phyloP scores from a whole-genome alignment of 2,329 filamentous ascomycete genomes.

The Neofusicoccum sp. region DNA sequence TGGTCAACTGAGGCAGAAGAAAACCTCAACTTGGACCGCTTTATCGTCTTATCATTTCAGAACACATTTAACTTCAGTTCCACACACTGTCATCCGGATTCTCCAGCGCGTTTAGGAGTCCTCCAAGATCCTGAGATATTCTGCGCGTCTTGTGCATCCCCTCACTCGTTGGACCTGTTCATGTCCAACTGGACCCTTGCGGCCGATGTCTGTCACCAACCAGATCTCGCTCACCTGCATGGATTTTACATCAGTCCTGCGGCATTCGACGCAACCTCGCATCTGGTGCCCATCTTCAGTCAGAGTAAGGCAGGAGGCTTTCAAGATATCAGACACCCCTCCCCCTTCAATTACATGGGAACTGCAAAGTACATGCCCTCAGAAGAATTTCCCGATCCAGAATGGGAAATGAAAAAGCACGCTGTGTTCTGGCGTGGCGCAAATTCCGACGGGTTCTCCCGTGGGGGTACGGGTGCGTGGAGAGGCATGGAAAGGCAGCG shows the following conservation, averaged over 20 bases:
- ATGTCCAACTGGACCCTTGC: conserved; percentile 48
- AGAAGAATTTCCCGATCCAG: conserved; percentile 39
- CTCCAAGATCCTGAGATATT: too few species aligned
- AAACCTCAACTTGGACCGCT: neutral
- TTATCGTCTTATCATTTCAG: neutral
- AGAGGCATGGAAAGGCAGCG: conserved; percentile 23
- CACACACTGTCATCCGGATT: too few species aligned
- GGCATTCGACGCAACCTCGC: conserved; percentile 42
- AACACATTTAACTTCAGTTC: too few species aligned
- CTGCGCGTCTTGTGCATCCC: too few species aligned
- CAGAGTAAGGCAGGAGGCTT: conserved; percentile 50
- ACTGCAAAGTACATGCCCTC: conserved; percentile 45
- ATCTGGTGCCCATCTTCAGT: conserved; percentile 50
- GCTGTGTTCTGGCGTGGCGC: conserved; percentile 48
- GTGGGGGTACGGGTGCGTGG: too few species aligned
- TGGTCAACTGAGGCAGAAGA: too few species aligned
- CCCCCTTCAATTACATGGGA: conserved; percentile 52
- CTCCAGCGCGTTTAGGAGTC: too few species aligned
- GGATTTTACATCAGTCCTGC: conserved; percentile 49
- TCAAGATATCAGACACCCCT: conserved; percentile 55
- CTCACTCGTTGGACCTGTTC: conserved; percentile 43
- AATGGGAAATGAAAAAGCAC: conserved; percentile 45
- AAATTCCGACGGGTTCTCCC: conserved; percentile 40
- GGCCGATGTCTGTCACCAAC: conserved; percentile 47
- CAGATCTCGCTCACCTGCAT: conserved; percentile 46